Base-by-base conservation (phyloP, 2,329 filamentous ascomycete species). In the Sporothrix inflata region DNA sequence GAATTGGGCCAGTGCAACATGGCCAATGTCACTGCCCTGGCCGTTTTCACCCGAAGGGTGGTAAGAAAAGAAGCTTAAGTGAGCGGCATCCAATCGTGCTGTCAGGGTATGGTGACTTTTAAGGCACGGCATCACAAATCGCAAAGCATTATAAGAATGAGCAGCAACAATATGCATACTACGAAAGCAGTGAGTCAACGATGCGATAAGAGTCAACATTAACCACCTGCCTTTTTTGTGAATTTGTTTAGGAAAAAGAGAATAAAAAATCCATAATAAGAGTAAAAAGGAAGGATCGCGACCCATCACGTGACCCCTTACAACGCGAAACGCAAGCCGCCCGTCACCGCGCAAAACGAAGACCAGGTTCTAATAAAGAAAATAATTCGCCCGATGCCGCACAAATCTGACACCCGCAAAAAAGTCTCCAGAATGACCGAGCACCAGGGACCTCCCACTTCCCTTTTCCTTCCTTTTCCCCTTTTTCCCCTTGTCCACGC, bases 331-430 rank as follows among this genome's bases (percentile, higher is more conserved):
- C 49, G n/a, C n/a, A n/a, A n/a, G n/a, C n/a, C n/a, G n/a, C n/a
- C n/a, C n/a, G n/a, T n/a, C n/a, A n/a, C n/a, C n/a, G n/a, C n/a
- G n/a, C n/a, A n/a, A n/a, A n/a, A n/a, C n/a, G n/a, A n/a, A n/a
- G n/a, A n/a, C n/a, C n/a, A n/a, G n/a, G n/a, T n/a, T n/a, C n/a
- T n/a, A n/a, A n/a, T n/a, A n/a, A n/a, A 30, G 11, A 65, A 34
- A 45, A 65, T 65, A 47, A 65, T 30, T 47, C 21, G 16, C 61
- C 40, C 61, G 40, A 30, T 30, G 61, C 40, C 40, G 61, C 40
- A 12, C n/a, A 2, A 47, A 45, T 16, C 61, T 30, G 61, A 65
- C 40, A 21, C 34, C 38, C 9, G n/a, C n/a, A 24, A 42, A 24
- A 61, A 42, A 42, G 57, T 24, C 34, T 12, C 38, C 55, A 21